Percentiles rank a stretch among this genome's conserved stretches.
Conservation (phyloP, 768 basidiomycete species). For the Collybia sordida region DNA sequence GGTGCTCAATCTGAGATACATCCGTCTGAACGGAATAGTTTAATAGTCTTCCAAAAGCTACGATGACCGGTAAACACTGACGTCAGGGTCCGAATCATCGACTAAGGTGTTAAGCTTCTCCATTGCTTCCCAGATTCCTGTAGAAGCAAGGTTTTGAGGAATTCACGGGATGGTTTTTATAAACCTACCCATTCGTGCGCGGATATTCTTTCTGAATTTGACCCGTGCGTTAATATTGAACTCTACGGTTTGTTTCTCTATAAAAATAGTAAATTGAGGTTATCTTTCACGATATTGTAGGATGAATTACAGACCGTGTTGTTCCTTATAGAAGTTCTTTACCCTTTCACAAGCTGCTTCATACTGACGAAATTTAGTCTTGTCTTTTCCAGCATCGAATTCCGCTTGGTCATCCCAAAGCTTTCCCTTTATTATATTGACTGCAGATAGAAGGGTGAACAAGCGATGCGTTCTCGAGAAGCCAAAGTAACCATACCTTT, state of each 20-base stretch:
- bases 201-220: conserved; percentile 63
- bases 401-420: conserved; percentile 42
- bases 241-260: conserved; percentile 85
- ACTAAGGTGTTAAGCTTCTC: conserved; percentile 84
- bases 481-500: conserved; percentile 28
- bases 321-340: conserved; percentile 64
- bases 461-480: neutral
- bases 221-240: conserved; percentile 81
- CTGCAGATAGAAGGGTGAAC: conserved; percentile 26
- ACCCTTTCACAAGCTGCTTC: conserved; percentile 59
- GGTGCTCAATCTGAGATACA: conserved; percentile 85
- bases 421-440: conserved; percentile 56
- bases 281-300: too few relatives aligned
- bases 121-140: conserved; percentile 74
- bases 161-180: too few relatives aligned
- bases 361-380: conserved; percentile 56
- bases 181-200: conserved; percentile 62
- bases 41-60: conserved; percentile 4
- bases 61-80: conserved; percentile 25
- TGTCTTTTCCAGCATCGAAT: conserved; percentile 56
- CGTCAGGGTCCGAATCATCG: conserved; percentile 91
- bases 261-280: neutral
- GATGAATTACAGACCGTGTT: conserved; percentile 43
- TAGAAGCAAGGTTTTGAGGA: too few relatives aligned
- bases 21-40: conserved; percentile 48